Percentiles rank a stretch among this genome's conserved stretches.
phyloP scores from a whole-genome alignment of 2,329 filamentous ascomycete genomes.

The Monosporascus cannonballus region DNA sequence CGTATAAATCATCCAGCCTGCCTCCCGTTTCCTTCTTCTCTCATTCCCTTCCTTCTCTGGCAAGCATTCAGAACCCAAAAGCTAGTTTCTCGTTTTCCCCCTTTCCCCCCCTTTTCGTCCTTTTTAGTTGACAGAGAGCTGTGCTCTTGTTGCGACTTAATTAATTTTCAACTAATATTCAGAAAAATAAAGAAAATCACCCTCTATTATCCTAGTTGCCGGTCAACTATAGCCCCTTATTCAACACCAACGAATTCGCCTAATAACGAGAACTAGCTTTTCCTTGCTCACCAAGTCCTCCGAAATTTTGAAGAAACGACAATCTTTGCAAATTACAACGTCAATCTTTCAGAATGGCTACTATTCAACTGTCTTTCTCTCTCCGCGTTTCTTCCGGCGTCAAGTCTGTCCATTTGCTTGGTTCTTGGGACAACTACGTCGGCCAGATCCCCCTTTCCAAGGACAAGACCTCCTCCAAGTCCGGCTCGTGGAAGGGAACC shows the following conservation, averaged over 20 bases:
- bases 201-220: slow-evolving; percentile 36
- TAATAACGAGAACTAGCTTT: slow-evolving; percentile 48
- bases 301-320: slow-evolving; percentile 33
- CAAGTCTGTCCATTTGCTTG: slow-evolving; percentile 95
- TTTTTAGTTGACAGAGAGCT: slow-evolving; percentile 40
- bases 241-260: slow-evolving; percentile 27
- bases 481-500: slow-evolving; percentile 89
- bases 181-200: slow-evolving; percentile 28
- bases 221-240: slow-evolving; percentile 42
- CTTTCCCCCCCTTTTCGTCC: slow-evolving; percentile 31
- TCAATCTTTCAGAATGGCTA: slow-evolving; percentile 61
- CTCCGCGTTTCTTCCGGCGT: slow-evolving; percentile 93
- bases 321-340: slow-evolving; percentile 31
- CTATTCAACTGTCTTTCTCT: slow-evolving; percentile 90
- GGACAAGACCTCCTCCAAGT: slow-evolving; percentile 76
- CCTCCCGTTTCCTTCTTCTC: slow-evolving; percentile 29
- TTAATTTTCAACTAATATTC: slow-evolving; percentile 25
- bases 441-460: slow-evolving; percentile 92
- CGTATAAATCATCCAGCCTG: slow-evolving; percentile 35
- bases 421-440: slow-evolving; percentile 96
- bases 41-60: slow-evolving; percentile 51
- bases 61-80: slow-evolving; percentile 55
- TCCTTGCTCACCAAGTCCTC: slow-evolving; percentile 46
- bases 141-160: slow-evolving; percentile 43
- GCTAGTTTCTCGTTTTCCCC: slow-evolving; percentile 47